These are phyloP conservation scores for Lecanicillium sp. DNA, from an alignment of 2,329 filamentous ascomycete species.

Conservation along the genomic window DNA sequence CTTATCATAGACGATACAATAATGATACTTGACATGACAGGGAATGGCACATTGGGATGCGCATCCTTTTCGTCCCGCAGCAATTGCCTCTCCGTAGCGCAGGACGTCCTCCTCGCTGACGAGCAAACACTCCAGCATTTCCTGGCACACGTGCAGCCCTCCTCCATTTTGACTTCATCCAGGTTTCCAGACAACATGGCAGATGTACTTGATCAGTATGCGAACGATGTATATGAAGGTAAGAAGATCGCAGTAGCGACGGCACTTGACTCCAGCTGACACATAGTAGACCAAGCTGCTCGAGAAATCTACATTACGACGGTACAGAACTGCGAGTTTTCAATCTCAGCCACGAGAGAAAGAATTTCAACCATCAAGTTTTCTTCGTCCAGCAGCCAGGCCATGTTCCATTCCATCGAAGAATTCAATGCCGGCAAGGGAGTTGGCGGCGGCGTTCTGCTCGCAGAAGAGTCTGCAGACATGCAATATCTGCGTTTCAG, in stretches of 20 bases:
- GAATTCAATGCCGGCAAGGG: not conserved
- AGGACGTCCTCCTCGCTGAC: constrained; percentile 67
- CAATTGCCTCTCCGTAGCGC: constrained; percentile 66
- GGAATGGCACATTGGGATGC: constrained; percentile 70
- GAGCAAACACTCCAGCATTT: constrained; percentile 61
- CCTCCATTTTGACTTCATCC: constrained; percentile 46
- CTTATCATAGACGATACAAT: constrained; percentile 54
- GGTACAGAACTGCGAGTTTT: constrained; percentile 1
- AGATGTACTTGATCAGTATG: constrained; percentile 22
- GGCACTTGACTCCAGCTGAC: too few relatives aligned
- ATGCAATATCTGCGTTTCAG: not conserved
- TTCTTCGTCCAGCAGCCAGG: not conserved
- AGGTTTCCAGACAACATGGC: constrained; percentile 38
- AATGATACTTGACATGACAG: constrained; percentile 72
- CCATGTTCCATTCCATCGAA: not conserved
- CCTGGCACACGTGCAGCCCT: constrained; percentile 49
- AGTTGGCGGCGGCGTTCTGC: too few relatives aligned
- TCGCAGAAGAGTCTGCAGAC: not conserved
- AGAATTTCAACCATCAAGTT: not conserved
- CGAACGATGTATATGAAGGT: constrained; percentile 14
- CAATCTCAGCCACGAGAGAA: not conserved
- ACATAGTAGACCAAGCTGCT: not conserved
- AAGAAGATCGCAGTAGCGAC: too few relatives aligned
- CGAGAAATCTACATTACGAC: not conserved
- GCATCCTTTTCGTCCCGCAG: constrained; percentile 72